Conservation (phyloP, 176 grass and related monocot species). For the Zoysia japonica region DNA sequence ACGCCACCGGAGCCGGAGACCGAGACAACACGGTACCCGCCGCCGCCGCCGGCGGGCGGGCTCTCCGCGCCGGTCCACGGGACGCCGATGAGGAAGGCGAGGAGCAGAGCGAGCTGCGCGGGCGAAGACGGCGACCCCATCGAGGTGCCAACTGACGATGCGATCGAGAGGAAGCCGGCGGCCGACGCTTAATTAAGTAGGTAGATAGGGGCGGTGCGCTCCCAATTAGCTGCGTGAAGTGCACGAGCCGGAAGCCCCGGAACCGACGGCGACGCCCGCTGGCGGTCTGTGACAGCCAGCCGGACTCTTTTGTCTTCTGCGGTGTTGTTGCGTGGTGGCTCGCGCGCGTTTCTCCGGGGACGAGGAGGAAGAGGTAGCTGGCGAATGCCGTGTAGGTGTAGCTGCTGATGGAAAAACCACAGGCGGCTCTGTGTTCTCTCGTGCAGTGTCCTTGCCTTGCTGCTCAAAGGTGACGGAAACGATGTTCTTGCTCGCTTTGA, state of each 20-base stretch:
- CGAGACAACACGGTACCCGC: conserved; percentile 55
- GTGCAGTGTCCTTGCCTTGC: not conserved
- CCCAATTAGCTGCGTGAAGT: conserved; percentile 11
- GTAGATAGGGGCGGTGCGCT: not conserved
- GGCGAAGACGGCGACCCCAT: conserved; percentile 3
- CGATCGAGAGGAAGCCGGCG: not conserved
- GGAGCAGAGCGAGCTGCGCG: not conserved
- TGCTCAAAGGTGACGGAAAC: not conserved
- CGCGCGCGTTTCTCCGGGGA: no score
- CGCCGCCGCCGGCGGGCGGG: not conserved
- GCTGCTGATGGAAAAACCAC: no score
- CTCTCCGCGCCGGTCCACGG: not conserved
- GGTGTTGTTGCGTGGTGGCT: no score
- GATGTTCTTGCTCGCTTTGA: not conserved
- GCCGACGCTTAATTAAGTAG: not conserved
- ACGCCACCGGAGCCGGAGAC: not conserved
- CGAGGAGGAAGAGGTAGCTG: no score
- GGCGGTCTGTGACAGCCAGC: no score
- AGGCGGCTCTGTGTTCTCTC: no score
- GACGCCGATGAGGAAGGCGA: conserved; percentile 10
- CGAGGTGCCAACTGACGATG: not conserved
- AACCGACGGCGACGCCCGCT: no score
- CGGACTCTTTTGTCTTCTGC: no score
- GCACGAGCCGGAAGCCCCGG: not conserved
- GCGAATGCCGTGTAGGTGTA: no score